Evolutionary conservation across 2,329 filamentous ascomycete genomes (phyloP), one percentile per base, ranked within the genome.

Genomic region (Sporothrix euskadiensis): DNA sequence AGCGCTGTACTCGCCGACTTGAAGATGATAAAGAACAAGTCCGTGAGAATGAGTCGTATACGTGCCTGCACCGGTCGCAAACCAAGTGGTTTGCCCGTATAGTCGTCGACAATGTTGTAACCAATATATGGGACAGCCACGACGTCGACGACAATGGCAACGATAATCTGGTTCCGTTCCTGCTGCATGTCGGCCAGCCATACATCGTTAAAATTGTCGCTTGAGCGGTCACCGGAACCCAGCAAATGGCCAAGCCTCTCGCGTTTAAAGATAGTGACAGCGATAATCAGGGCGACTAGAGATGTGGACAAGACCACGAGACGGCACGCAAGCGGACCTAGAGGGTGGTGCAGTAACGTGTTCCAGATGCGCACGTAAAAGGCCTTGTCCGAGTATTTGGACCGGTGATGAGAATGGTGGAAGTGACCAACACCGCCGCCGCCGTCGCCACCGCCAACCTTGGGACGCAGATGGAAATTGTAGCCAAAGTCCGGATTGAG

Each of bases 31-130:
- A 99, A 99, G 79, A 98, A 91, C 3, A 99, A 86, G 82, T 99
- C 96, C 73, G 97, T 88, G 72, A 99, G 89, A 74, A 98, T 92
- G 69, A 99, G 88, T 16, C 92, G 90, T 76, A 97, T 92, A 81
- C 99, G 99, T 68, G 93, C 91, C 73, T 90, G 90, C 10, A 94
- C 90, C 7, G 90, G 91, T 59, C 97, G 92, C 74, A 99, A 84
- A 1, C 96, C 96, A 26, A 99, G 85, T 30, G 97, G 96, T 80
- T 97, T 97, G 41, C 94, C 93, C 5, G 93, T 96, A 83, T 98
- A 98, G 83, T 99, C 96, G 80, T 99, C 96, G 83, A 91, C 97
- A 32, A 94, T 97, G 83, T 98, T 96, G 83, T 97, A 98, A 68
- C 92, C 84, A 72, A 97, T 91, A 82, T 98, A 99, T 2, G 95